These are phyloP conservation scores for Aspergillus fructus DNA, from an alignment of 2,329 filamentous ascomycete genomes.

Conservation along the genomic window DNA sequence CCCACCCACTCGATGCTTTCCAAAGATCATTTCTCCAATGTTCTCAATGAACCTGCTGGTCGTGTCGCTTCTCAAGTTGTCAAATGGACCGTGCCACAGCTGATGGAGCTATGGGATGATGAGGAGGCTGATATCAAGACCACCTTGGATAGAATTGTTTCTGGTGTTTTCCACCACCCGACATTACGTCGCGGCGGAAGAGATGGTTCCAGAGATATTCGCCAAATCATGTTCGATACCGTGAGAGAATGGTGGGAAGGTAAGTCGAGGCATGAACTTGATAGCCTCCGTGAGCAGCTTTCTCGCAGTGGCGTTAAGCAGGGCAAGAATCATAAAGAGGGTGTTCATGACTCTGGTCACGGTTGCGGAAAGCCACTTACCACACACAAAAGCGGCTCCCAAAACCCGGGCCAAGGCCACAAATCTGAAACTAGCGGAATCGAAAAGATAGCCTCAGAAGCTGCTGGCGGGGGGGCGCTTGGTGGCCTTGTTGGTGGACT, in stretches of 20 bases:
- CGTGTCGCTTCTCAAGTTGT: conserved; percentile 76
- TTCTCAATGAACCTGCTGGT: conserved; percentile 85
- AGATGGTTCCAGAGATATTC: conserved; percentile 71
- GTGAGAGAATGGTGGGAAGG: conserved; percentile 80
- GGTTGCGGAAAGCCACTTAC: conserved; percentile 78
- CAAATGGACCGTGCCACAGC: conserved; percentile 82
- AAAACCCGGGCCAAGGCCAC: conserved; percentile 20
- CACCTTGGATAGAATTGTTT: conserved; percentile 72
- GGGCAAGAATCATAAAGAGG: conserved; percentile 83
- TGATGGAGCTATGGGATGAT: conserved; percentile 86
- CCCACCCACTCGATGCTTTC: conserved; percentile 95
- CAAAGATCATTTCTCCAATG: conserved; percentile 91
- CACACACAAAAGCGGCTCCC: conserved; percentile 60
- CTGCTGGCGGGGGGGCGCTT: conserved; percentile 63
- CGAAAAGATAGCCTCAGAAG: conserved; percentile 57
- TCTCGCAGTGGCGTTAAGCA: conserved; percentile 74
- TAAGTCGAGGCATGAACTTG: conserved; percentile 61
- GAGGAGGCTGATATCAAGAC: conserved; percentile 67
- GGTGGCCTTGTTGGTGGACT: conserved; percentile 70
- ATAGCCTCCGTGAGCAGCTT: conserved; percentile 71
- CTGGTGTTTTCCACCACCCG: conserved; percentile 84
- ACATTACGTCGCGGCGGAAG: conserved; percentile 69
- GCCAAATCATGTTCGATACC: conserved; percentile 72
- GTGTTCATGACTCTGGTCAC: conserved; percentile 79
- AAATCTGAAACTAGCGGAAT: conserved; percentile 33